Base-by-base conservation (phyloP, 1,284 basidiomycete species). In the Fistulina hepatica region DNA sequence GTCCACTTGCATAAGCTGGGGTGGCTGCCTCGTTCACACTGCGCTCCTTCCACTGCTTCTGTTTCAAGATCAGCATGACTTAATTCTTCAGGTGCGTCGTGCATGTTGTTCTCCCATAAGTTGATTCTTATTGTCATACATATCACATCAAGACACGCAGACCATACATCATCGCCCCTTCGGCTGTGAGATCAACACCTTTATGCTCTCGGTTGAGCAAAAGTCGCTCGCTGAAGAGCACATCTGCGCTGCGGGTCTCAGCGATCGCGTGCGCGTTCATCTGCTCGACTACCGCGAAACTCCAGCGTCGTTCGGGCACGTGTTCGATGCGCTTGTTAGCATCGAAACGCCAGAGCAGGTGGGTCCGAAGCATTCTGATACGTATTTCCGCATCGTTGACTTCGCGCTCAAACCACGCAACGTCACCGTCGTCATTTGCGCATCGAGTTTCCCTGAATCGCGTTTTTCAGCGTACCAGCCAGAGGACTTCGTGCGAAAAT, bases 291-390 rank as follows among this genome's bases (percentile, higher is more conserved):
- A 93, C 56, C 73, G 77, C 31, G 80, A 85, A 46, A 73, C 86
- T 27, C 86, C 86, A 6, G 59, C 72, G 7, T 69, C 76, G 33
- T 90, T 81, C 52, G 75, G 81, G 55, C 74, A 81, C 45, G 67
- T 76, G 2, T 92, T 93, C 45, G 90, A 94, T 55, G 80, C 88
- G 3, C 85, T 93, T 47, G 65, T 93, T 34, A 88, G 83, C 50
- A 79, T 92, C 45, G 90, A 93, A 59, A 93, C 93, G 90, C 68
- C 93, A 32, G 89, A 71, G 71, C 79, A 82, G 45, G 81, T 83
- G 34, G 80, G 81, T 23, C 58, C 77, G 15, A 78, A 81, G 56
- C 59, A 70, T 51, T 81, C 88, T 53, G 65, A 72, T 38, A 71
- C 69, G 6, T 90, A 92, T 61, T 93, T 91, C 63, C 70, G 73